phyloP scores from a whole-genome alignment of 2,329 filamentous ascomycete species.

The Fusarium tuaranense region DNA sequence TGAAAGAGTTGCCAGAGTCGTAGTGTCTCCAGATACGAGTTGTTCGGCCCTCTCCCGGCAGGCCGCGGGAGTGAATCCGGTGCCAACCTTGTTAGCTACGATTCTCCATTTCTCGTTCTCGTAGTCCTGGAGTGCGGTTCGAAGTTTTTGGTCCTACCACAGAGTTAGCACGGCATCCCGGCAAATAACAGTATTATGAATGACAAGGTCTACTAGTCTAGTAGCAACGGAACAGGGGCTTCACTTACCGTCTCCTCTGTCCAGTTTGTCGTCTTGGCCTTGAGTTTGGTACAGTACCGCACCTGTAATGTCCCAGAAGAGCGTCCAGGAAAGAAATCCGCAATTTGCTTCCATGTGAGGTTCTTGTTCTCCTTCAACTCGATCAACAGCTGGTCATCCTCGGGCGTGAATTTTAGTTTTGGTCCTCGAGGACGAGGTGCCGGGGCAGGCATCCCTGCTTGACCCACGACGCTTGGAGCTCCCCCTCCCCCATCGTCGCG shows the following conservation, averaged over 20 bases:
- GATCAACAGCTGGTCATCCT: conserved; percentile 88
- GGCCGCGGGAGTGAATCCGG: conserved; percentile 86
- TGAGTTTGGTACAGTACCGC: conserved; percentile 93
- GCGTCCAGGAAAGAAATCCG: conserved; percentile 92
- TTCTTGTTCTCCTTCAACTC: conserved; percentile 95
- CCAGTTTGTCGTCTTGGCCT: conserved; percentile 94
- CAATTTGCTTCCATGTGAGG: conserved; percentile 97
- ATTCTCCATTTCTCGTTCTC: conserved; percentile 95
- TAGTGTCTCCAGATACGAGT: conserved; percentile 60
- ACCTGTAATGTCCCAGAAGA: conserved; percentile 93
- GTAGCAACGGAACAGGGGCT: background rate
- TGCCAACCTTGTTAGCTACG: conserved; percentile 89
- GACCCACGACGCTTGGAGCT: conserved; percentile 86
- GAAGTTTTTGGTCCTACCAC: conserved; percentile 79
- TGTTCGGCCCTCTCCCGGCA: conserved; percentile 85
- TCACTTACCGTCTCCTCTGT: conserved; percentile 87
- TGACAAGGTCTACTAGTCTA: background rate
- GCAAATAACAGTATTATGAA: background rate
- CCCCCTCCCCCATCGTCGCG: conserved; percentile 68
- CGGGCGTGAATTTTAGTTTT: conserved; percentile 93
- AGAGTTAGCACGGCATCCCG: background rate
- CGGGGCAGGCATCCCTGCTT: conserved; percentile 87
- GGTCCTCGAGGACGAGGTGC: conserved; percentile 85
- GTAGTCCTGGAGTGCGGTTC: conserved; percentile 82
- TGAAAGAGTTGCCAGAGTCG: conserved; percentile 59